Base-by-base conservation (phyloP, 495 filamentous ascomycete species). In the Talaromyces proteolyticus region DNA sequence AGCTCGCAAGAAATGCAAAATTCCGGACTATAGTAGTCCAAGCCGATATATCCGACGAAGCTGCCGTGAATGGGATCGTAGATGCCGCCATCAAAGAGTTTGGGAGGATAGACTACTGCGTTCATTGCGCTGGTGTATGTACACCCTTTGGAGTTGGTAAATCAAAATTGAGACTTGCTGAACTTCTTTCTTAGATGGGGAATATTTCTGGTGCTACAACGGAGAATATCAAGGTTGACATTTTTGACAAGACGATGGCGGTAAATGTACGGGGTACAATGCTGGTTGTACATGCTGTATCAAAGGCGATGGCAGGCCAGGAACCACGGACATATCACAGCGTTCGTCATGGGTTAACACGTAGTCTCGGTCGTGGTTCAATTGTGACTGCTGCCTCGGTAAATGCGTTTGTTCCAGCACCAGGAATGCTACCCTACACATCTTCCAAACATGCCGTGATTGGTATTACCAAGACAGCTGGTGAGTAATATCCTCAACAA, bases 351-450 rank as follows among this genome's bases (percentile, higher is more conserved):
- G 19, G 11, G 24, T 20, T 22, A 20, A 44, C 42, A 10, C 55
- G 61, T 6, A 57, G 53, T 14, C 34, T 62, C 14, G 61, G 59
- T 0, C 54, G 62, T n/a, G 72, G 74, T 0, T 52, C 54, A 0
- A 74, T 77, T 44, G 57, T 75, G 11, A 70, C 66, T 46, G 37
- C 72, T 10, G 73, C 60, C 3, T 76, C 71, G 6, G 63, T 64
- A 4, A 61, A 64, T 19, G 72, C 69, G 1, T 55, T 64, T 24
- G 50, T 62, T 3, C 45, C 63, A 0, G 54, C 64, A 1, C 56
- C 69, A 0, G 55, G 56, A 1, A 64, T 56, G 3, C 43, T 59
- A 6, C 56, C 55, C n/a, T 75, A 75, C 39, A 64, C 54, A 2
- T 54, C 70, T 2, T 57, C 70, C 0, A 78, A 78, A 34, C 69